Base-by-base conservation (phyloP, 768 basidiomycete genomes). In the Mycena pura region DNA sequence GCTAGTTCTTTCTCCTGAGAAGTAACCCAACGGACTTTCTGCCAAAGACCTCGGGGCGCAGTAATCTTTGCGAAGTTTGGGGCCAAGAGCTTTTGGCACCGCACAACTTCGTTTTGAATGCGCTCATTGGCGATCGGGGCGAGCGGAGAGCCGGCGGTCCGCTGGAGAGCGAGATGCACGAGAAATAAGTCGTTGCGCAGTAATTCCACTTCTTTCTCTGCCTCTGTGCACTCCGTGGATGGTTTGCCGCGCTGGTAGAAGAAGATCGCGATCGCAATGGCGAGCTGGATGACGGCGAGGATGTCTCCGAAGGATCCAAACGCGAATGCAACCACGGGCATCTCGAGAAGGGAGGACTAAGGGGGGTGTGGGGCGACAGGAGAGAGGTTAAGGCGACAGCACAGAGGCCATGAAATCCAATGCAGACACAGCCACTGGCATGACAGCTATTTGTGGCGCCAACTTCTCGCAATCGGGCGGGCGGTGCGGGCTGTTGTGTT, bases 281-380 rank as follows among this genome's bases (percentile, higher is more conserved):
- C 34, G 34, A 56, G 24, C 25, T 56, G 54, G 19, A 21, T n/a
- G n/a, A 39, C 39, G 25, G 54, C 44, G 24, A 46, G 27, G 25
- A 56, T 38, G 34, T 56, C 55, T 2, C 44, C 55, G n/a, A 47
- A 46, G 17, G 55, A 56, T 19, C 55, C 45, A 5, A 19, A 56
- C 9, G 44, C 43, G 32, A 56, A 25, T 7, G 44, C 54, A 8
- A 46, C 19, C 2, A 14, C 41, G 31, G 53, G 41, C 53, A 55
- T 54, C n/a, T n/a, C 34, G 34, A 17, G 34, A 36, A 36, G 34
- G 34, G 34, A 36, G 17, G 34, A 36, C 34, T 36, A 36, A 36
- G 34, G 34, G n/a, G n/a, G n/a, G n/a, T n/a, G n/a, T n/a, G n/a
- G n/a, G n/a, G n/a, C 34, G 34, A 36, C 34, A 36, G 34, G 34